Conservation (phyloP, 2,329 filamentous ascomycete genomes). For the Aspergillus puulaauensis region DNA sequence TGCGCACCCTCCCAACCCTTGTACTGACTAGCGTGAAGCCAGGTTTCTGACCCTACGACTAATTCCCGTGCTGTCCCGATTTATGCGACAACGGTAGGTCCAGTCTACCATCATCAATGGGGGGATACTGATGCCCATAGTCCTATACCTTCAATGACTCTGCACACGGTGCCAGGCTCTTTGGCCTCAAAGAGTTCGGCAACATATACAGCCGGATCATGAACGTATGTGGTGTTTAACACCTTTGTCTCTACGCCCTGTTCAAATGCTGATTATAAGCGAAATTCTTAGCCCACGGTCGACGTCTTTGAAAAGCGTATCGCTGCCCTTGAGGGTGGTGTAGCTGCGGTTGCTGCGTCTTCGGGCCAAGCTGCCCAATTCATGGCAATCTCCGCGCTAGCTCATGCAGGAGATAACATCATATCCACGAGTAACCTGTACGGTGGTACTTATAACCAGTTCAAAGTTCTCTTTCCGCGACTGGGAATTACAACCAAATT, state of each 20-base stretch:
- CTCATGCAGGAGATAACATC: conserved; percentile 87
- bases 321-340: conserved; percentile 90
- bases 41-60: conserved; percentile 75
- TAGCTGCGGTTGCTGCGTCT: conserved; percentile 77
- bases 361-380: conserved; percentile 93
- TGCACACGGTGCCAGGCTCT: conserved; percentile 89
- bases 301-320: conserved; percentile 97
- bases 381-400: conserved; percentile 82
- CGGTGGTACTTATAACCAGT: conserved; percentile 95
- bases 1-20: not conserved
- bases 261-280: not conserved
- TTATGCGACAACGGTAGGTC: conserved; percentile 76
- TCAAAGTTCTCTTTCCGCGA: conserved; percentile 87
- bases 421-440: conserved; percentile 88
- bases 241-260: not conserved
- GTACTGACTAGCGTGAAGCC: conserved; percentile 51
- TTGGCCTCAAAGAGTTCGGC: conserved; percentile 93
- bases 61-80: conserved; percentile 92
- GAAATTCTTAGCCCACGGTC: conserved; percentile 68
- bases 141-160: conserved; percentile 95
- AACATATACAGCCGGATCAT: conserved; percentile 98
- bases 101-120: not conserved
- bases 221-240: conserved; percentile 64
- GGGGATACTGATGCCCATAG: conserved; percentile 41
- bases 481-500: conserved; percentile 88